Base-by-base conservation (phyloP, 495 filamentous ascomycete genomes). In the Penicillium salamii region DNA sequence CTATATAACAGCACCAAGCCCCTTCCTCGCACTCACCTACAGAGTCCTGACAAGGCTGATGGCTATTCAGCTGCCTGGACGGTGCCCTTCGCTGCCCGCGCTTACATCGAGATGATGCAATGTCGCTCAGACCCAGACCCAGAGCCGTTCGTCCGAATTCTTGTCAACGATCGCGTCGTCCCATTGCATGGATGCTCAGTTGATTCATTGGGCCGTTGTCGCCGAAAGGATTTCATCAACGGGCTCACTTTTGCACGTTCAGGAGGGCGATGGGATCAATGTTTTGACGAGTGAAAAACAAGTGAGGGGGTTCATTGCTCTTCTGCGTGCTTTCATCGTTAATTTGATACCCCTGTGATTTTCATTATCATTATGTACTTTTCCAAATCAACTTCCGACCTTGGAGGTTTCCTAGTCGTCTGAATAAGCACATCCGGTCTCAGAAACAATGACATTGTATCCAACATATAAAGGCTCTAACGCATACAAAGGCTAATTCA, bases 91-190 rank as follows among this genome's bases (percentile, higher is more conserved):
- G 88, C 75, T 0, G 84, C 78, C 4, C 72, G 90, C 35, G 77
- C 85, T 44, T 93, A 90, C 61, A 75, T 96, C 40, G 90, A 96
- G 78, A 88, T 89, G 77, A 86, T 95, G 87, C 61, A 59, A 15
- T 96, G 90, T 61, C 17, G 18, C 15, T 33, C 42, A 3, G 13
- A 42, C 12, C 68, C 67, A 19, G 40, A 62, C 15, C 31, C 54
- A 28, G 70, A 75, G 45, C 86, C 90, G 58, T 70, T 84, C 39
- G 87, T 96, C 6, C 75, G 90, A 9, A 77, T 91, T 1, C 57
- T 96, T 41, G 74, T 96, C 8, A 96, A 96, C 70, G 88, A 91
- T 58, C 75, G 89, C 29, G 88, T 96, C 8, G 68, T 89, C 43
- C 83, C 81, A 4, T 54, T 93, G 60, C 70, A 79, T 53, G 80